A percentile compares a stretch with the other conserved stretches of the same genome.
Conservation (phyloP, 2,329 filamentous ascomycete genomes). For the Venturia nashicola region DNA sequence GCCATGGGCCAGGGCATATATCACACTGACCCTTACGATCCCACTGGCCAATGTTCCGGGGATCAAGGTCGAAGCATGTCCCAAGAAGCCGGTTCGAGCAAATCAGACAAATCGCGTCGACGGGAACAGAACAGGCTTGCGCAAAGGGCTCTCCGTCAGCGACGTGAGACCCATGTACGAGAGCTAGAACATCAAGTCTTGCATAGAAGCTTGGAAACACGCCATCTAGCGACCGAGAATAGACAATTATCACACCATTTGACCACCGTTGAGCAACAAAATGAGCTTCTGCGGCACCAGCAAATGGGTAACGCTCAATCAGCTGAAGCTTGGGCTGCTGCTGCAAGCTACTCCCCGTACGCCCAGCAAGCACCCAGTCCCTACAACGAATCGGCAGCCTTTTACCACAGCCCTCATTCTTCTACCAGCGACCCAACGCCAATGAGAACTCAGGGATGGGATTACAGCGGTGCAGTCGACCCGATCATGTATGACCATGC, state of each 20-base stretch:
- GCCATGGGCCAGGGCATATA: not conserved
- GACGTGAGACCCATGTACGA: slow-evolving; percentile 6
- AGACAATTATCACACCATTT: slow-evolving; percentile 3
- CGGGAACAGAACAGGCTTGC: slow-evolving; percentile 9
- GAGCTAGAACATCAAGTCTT: slow-evolving; percentile 7
- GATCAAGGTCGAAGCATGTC: not conserved
- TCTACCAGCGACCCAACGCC: not conserved
- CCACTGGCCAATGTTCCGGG: not conserved
- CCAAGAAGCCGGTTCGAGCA: not conserved
- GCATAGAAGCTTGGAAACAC: slow-evolving; percentile 5
- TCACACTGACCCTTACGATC: not conserved
- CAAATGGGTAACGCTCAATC: not conserved
- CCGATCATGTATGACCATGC: not conserved
- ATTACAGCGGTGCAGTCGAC: not conserved
- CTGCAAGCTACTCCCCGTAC: not conserved
- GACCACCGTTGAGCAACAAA: not conserved
- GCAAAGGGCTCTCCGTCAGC: slow-evolving; percentile 7
- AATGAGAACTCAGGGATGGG: not conserved
- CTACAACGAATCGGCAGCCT: not conserved
- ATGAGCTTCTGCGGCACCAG: slow-evolving; percentile 4
- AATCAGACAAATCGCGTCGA: slow-evolving; percentile 1
- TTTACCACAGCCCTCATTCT: not conserved
- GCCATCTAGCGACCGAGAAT: slow-evolving; percentile 7
- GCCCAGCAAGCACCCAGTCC: not conserved
- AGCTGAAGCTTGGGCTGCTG: not conserved